These are phyloP conservation scores for Pleurotus eryngii DNA, from an alignment of 768 basidiomycete species.

Conservation along the genomic window DNA sequence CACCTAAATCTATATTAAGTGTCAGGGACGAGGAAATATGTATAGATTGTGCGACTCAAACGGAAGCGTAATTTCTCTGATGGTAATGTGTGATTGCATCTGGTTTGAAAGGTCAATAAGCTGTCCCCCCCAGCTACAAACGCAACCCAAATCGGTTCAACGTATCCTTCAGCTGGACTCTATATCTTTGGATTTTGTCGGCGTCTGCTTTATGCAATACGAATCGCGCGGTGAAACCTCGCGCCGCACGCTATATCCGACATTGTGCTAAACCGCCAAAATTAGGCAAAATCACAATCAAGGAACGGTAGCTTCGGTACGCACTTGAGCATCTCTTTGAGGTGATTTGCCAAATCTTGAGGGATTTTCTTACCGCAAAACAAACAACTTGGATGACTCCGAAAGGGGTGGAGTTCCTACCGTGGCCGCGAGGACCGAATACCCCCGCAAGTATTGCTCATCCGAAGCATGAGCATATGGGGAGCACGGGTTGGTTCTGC, in stretches of 20 bases:
- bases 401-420: too few species aligned
- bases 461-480: too few species aligned
- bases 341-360: too few species aligned
- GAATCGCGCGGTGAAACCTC: slow-evolving; percentile 4
- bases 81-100: slow-evolving; percentile 19
- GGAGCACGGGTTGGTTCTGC: too few species aligned
- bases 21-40: too few species aligned
- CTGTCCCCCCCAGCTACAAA: neutral
- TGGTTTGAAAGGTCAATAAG: neutral
- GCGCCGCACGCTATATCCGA: slow-evolving; percentile 6
- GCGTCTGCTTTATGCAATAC: slow-evolving; percentile 13
- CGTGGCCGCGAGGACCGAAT: too few species aligned
- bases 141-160: slow-evolving; percentile 22
- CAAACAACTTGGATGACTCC: too few species aligned
- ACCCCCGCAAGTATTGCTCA: too few species aligned
- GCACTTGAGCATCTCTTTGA: slow-evolving; percentile 17
- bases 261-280: neutral
- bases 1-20: too few species aligned
- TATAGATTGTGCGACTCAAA: too few species aligned
- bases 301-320: neutral
- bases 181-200: slow-evolving; percentile 15
- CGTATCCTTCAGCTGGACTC: slow-evolving; percentile 16
- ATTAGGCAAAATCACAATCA: neutral
- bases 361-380: too few species aligned
- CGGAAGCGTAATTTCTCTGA: slow-evolving; percentile 11